phyloP scores from a whole-genome alignment of 129 eudicot genomes.

The Tanacetum coccineum region DNA sequence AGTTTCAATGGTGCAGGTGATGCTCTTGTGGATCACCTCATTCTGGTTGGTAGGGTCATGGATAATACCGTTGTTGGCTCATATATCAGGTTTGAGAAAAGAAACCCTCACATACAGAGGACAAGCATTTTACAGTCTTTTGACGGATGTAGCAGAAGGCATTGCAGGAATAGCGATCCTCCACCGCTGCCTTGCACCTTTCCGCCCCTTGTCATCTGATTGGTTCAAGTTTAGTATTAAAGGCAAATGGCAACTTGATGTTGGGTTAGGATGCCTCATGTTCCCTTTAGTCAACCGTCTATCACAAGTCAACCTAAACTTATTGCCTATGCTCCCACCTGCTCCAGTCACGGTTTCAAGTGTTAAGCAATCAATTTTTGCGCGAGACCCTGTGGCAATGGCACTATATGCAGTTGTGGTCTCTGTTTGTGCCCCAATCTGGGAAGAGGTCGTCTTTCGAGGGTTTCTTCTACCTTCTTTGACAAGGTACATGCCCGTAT shows the following conservation, averaged over 20 bases:
- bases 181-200: slow-evolving; percentile 50
- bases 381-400: slow-evolving; percentile 70
- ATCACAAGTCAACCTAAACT: slow-evolving; percentile 53
- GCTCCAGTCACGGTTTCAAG: slow-evolving; percentile 58
- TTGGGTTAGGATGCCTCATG: slow-evolving; percentile 59
- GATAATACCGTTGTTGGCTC: slow-evolving; percentile 63
- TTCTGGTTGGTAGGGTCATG: slow-evolving; percentile 72
- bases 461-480: slow-evolving; percentile 79
- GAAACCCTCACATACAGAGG: slow-evolving; percentile 56
- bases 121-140: slow-evolving; percentile 59
- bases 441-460: slow-evolving; percentile 71
- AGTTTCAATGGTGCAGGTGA: slow-evolving; percentile 42
- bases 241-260: slow-evolving; percentile 55
- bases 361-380: slow-evolving; percentile 61
- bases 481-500: slow-evolving; percentile 69
- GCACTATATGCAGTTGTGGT: slow-evolving; percentile 53
- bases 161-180: slow-evolving; percentile 62
- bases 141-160: slow-evolving; percentile 65
- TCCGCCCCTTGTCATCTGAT: slow-evolving; percentile 57
- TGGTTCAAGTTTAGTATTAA: slow-evolving; percentile 51
- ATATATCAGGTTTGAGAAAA: slow-evolving; percentile 53
- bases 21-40: slow-evolving; percentile 61
- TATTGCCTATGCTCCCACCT: slow-evolving; percentile 48
- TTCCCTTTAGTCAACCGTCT: slow-evolving; percentile 67
- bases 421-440: slow-evolving; percentile 61